Conservation (phyloP, 2,329 filamentous ascomycete species). For the Colletotrichum sojae region DNA sequence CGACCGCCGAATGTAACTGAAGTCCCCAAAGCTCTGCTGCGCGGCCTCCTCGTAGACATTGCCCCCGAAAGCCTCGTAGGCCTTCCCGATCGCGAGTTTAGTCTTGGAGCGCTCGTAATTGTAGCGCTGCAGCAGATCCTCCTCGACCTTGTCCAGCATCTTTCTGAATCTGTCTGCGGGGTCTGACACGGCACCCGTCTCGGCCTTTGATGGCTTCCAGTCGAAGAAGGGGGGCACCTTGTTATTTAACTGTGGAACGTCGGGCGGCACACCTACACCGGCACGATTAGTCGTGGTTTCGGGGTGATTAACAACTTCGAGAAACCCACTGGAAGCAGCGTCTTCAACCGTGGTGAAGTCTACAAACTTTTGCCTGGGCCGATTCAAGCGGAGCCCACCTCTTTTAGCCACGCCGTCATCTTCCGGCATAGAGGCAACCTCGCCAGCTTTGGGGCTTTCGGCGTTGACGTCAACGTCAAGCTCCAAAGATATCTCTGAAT, state of each 20-base stretch:
- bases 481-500: neutral
- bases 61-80: conserved; percentile 1
- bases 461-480: neutral
- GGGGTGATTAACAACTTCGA: neutral
- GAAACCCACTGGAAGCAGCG: neutral
- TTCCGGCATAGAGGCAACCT: neutral
- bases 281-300: neutral
- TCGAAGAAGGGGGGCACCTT: conserved; percentile 4
- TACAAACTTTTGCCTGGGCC: neutral
- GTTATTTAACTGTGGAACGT: neutral
- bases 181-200: neutral
- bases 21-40: neutral
- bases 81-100: neutral
- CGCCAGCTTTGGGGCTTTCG: neutral
- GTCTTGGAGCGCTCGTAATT: neutral
- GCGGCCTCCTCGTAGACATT: neutral
- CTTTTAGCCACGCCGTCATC: neutral
- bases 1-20: neutral
- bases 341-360: neutral
- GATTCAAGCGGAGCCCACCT: neutral
- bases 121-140: neutral
- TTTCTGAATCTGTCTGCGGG: neutral
- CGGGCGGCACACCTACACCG: neutral
- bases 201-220: conserved; percentile 4
- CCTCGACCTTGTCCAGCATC: neutral